phyloP scores from a whole-genome alignment of 2,329 filamentous ascomycete species.

The Pseudopyricularia cyperi region DNA sequence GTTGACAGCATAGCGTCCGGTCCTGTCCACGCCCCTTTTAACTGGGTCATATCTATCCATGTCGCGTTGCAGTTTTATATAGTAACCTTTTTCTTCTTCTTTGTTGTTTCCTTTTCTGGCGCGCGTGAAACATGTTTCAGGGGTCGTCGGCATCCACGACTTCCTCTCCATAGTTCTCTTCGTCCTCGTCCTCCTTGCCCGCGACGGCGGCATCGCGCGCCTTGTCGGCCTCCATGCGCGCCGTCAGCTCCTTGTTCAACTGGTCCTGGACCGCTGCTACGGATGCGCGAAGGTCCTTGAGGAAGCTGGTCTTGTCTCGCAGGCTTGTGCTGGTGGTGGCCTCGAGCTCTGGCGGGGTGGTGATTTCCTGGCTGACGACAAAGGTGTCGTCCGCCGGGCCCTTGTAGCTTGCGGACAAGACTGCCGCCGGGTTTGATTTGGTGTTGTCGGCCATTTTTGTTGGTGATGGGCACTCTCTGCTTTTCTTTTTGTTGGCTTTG shows the following conservation, averaged over 20 bases:
- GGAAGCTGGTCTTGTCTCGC: constrained; percentile 43
- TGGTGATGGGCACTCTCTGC: background rate
- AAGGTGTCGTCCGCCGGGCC: constrained; percentile 37
- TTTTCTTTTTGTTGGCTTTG: background rate
- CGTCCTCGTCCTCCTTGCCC: constrained; percentile 45
- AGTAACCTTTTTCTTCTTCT: background rate
- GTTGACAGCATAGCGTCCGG: background rate
- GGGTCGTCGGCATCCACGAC: constrained; percentile 48
- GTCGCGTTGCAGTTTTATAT: background rate
- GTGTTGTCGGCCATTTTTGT: constrained; percentile 1
- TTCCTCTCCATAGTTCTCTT: constrained; percentile 80
- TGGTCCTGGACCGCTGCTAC: constrained; percentile 46
- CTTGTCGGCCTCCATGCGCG: constrained; percentile 64
- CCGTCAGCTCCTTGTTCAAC: constrained; percentile 59
- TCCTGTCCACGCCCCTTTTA: background rate
- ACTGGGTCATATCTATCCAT: background rate
- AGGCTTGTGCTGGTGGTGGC: constrained; percentile 11
- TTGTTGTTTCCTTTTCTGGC: background rate
- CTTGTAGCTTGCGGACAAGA: constrained; percentile 38
- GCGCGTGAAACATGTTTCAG: background rate
- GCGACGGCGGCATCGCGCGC: constrained; percentile 22
- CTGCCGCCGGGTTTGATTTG: background rate
- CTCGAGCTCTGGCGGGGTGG: constrained; percentile 7
- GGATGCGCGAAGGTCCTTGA: constrained; percentile 44
- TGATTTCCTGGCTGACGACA: constrained; percentile 22